Base-by-base conservation (phyloP, 2,329 filamentous ascomycete genomes). In the Myriangium duriaei region DNA sequence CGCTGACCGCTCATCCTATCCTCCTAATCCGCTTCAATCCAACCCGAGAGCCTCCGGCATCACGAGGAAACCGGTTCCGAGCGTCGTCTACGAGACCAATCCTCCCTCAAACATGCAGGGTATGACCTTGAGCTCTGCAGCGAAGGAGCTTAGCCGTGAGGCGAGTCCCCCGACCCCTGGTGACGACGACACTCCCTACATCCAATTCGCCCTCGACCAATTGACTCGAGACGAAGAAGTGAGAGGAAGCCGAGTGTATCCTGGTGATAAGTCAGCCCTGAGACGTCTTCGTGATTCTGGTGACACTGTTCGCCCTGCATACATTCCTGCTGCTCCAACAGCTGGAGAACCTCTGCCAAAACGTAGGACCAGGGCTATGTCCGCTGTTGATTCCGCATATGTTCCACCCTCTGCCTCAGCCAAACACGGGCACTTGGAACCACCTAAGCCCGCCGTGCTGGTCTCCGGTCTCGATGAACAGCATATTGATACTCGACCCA, bases 191-290 rank as follows among this genome's bases (percentile, higher is more conserved):
- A 81, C 77, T 6, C 86, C 85, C 1, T 93, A 87, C 57, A 83
- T 95, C 45, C 81, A 81, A 46, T 92, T 91, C 56, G 87, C 88
- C 29, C 75, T 96, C 45, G 82, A 93, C 46, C 84, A 88, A 45
- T 65, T 96, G 48, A 92, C 85, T 4, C 69, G 80, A 33, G 74
- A 81, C 50, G 78, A 78, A 41, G 76, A 82, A 43, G 67, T 76
- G 4, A 61, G 65, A 41, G 68, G 70, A 7, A 64, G 69, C 39
- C 63, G 67, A 39, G 61, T 71, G 47, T 67, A 72, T 37, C 68
- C 38, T 65, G 68, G 53, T 52, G 56, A 2, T 44, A 45, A 49
- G 44, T 51, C 55, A 7, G 16, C 19, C 18, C 26, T 5, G 28
- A 32, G 18, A n/a, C n/a, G 13, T 12, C 17, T 6, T 14, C 9